A percentile compares a stretch with the other conserved stretches of the same genome.
These are phyloP conservation scores for Plasmodium gaboni DNA, from an alignment of 169 alveolate genomes.

Conservation along the genomic window DNA sequence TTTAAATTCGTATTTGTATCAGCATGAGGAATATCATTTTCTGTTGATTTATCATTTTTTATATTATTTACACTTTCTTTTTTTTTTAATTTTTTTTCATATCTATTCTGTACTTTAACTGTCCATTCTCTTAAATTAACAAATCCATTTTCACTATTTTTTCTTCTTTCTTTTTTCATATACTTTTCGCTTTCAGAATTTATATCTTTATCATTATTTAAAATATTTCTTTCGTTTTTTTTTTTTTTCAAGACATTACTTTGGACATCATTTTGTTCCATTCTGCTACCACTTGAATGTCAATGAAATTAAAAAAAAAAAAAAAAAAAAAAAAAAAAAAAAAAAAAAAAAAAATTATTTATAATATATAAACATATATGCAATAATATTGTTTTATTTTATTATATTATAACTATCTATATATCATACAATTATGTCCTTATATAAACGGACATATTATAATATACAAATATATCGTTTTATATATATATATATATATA, in stretches of 20 bases:
- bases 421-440: too few species aligned
- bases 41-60: neutral
- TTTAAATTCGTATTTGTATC: neutral
- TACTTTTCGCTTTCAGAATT: neutral
- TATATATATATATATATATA: too few species aligned
- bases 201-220: neutral
- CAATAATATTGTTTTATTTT: too few species aligned
- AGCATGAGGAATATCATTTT: neutral
- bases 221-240: neutral
- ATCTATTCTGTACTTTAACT: slow-evolving; percentile 27
- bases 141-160: slow-evolving; percentile 7
- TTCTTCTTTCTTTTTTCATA: slow-evolving; percentile 19
- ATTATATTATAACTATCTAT: too few species aligned
- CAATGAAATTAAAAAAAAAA: too few species aligned
- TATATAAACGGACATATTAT: too few species aligned
- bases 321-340: too few species aligned
- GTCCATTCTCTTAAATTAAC: slow-evolving; percentile 71
- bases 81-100: slow-evolving; percentile 28
- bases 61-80: neutral
- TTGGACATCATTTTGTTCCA: neutral
- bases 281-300: too few species aligned
- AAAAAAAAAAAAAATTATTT: too few species aligned
- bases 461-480: too few species aligned
- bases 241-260: slow-evolving; percentile 3
- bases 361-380: too few species aligned